Base-by-base conservation (phyloP, 768 basidiomycete species). In the Mycena amicta region DNA sequence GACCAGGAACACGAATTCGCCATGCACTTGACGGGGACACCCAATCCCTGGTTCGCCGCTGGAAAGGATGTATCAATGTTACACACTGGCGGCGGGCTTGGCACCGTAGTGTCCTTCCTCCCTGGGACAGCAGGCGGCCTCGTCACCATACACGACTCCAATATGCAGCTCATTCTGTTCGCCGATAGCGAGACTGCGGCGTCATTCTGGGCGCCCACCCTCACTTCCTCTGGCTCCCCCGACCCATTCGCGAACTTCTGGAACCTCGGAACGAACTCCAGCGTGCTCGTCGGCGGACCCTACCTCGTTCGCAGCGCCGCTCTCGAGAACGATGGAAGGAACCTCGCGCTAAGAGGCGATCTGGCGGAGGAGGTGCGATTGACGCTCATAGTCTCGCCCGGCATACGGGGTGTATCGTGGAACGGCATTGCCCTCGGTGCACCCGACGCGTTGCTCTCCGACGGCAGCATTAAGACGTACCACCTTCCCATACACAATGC, bases 191-290 rank as follows among this genome's bases (percentile, higher is more conserved):
- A 67, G 15, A 88, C 88, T 0, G 86, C 87, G 2, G 82, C 79
- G 28, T 87, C 86, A 0, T 91, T 92, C 75, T 94, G 89, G 86
- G 78, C 87, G 4, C 93, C 93, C 1, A 79, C 25, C 6, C 22
- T 49, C 43, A 83, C 18, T 76, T 93, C 41, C 71, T 85, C 4
- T 72, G 74, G 0, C 61, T 5, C 23, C 47, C 13, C 67, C 5
- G 62, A 70, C 4, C 70, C 79, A 13, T 77, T 87, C 55, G 75
- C 74, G 40, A 84, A 82, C 63, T 92, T 78, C 77, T 93, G 88
- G 87, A 78, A 84, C 52, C 74, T 90, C 51, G 91, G 92, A 26
- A 86, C 88, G 23, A 92, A 92, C 64, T 69, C 78, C 3, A 83
- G 87, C 12, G 76, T 89, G 25, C 75, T 94, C 1, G 78, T 88